phyloP scores from a whole-genome alignment of 495 filamentous ascomycete genomes.

The Aspergillus conjunctus region DNA sequence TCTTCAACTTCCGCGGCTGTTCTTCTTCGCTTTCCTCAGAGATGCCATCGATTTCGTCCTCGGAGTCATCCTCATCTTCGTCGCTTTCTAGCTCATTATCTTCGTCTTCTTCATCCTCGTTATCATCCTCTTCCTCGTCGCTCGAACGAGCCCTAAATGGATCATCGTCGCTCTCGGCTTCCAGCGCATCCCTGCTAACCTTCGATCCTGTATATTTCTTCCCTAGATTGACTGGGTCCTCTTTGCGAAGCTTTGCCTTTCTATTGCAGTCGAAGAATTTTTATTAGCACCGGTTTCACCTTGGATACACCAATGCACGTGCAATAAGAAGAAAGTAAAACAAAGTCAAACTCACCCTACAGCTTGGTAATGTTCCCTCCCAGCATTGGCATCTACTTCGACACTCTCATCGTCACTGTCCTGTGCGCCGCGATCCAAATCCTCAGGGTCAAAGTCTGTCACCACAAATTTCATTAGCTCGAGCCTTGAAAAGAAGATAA shows the following conservation, averaged over 20 bases:
- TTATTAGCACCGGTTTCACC: background rate
- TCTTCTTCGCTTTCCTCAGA: conserved; percentile 29
- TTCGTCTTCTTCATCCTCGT: too few relatives aligned
- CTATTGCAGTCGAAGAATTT: conserved; percentile 41
- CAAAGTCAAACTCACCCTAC: conserved; percentile 61
- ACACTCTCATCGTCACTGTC: conserved; percentile 56
- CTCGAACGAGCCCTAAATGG: conserved; percentile 38
- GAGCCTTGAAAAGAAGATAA: conserved; percentile 4
- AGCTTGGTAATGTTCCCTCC: conserved; percentile 81
- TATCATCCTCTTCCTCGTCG: conserved; percentile 35
- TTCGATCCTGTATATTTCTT: conserved; percentile 80
- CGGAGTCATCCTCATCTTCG: conserved; percentile 42
- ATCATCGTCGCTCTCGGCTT: conserved; percentile 53
- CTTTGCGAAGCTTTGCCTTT: conserved; percentile 82
- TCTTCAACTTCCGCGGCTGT: conserved; percentile 38
- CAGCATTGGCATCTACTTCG: conserved; percentile 48
- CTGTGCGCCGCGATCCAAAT: conserved; percentile 55
- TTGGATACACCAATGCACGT: background rate
- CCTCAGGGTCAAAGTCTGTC: conserved; percentile 88
- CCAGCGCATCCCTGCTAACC: conserved; percentile 72
- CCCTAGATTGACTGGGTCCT: conserved; percentile 60
- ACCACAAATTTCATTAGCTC: conserved; percentile 7
- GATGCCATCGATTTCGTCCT: conserved; percentile 46
- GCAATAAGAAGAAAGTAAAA: conserved; percentile 7
- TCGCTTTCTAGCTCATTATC: too few relatives aligned